Percentiles rank a stretch among this genome's conserved stretches.
Conservation (phyloP, 163 green algal species). For the Scenedesmus sp. region DNA sequence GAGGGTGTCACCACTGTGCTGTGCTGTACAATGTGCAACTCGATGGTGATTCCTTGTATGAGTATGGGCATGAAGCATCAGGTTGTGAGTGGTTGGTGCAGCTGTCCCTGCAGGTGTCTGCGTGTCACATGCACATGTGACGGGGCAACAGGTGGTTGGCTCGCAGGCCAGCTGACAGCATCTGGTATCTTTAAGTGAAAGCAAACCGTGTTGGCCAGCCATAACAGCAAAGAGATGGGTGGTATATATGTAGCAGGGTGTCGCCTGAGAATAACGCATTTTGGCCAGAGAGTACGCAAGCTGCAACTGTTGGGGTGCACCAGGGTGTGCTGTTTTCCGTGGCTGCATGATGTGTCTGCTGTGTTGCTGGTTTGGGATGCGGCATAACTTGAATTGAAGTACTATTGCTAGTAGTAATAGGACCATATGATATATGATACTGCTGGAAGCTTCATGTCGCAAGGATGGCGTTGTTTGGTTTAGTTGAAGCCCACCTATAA, state of each 20-base stretch:
- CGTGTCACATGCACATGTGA: neutral
- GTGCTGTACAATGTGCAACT: neutral
- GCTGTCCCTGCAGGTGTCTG: neutral
- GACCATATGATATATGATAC: neutral
- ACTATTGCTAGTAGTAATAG: neutral
- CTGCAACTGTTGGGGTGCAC: neutral
- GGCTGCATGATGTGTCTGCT: neutral
- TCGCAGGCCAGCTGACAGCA: neutral
- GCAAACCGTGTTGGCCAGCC: neutral
- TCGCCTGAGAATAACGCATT: neutral
- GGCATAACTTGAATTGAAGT: neutral
- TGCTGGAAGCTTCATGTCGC: neutral
- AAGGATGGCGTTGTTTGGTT: neutral
- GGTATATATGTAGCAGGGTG: neutral
- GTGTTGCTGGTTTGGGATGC: neutral
- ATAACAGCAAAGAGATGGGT: neutral
- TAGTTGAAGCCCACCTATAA: neutral
- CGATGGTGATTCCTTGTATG: neutral
- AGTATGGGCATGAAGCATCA: neutral
- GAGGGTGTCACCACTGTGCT: no score
- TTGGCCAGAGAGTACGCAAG: neutral
- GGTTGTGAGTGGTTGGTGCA: neutral
- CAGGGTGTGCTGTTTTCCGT: neutral
- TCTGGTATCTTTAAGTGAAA: neutral
- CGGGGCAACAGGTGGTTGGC: neutral